These are phyloP conservation scores for Neurospora sp. DNA, from an alignment of 495 filamentous ascomycete genomes.

Conservation along the genomic window DNA sequence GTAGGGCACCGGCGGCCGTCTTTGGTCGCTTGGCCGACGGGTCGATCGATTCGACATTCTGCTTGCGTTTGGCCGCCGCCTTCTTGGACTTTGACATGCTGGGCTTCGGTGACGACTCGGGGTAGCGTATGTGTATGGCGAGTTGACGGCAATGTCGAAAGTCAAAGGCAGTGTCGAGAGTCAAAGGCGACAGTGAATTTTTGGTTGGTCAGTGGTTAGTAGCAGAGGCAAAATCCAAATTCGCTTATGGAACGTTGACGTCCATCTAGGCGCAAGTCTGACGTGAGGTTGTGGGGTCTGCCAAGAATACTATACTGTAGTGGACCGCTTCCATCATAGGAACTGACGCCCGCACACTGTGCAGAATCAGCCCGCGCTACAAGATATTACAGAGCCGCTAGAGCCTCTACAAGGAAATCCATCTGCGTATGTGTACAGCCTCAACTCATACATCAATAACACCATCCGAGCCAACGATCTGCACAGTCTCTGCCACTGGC, in stretches of 20 bases:
- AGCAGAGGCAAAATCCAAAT: background rate
- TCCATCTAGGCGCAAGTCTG: background rate
- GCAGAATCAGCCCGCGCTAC: background rate
- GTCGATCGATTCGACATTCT: constrained; percentile 5
- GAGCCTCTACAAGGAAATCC: background rate
- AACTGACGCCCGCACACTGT: too few species aligned
- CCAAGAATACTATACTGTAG: background rate
- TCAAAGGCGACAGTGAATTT: background rate
- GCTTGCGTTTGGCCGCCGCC: constrained; percentile 18
- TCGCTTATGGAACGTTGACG: background rate
- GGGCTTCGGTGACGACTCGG: background rate
- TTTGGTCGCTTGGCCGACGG: constrained; percentile 22
- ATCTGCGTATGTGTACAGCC: background rate
- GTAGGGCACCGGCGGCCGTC: constrained; percentile 10
- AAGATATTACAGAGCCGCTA: background rate
- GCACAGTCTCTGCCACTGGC: background rate
- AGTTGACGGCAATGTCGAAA: background rate
- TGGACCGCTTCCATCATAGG: too few species aligned
- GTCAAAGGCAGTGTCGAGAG: background rate
- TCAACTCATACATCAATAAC: background rate
- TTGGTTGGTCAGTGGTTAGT: background rate
- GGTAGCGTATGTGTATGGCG: background rate
- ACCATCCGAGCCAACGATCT: background rate
- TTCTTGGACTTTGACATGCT: constrained; percentile 18
- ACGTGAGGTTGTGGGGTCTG: background rate